Evolutionary conservation across 768 basidiomycete genomes (phyloP).

Genomic region (Suillus hirtellus): DNA sequence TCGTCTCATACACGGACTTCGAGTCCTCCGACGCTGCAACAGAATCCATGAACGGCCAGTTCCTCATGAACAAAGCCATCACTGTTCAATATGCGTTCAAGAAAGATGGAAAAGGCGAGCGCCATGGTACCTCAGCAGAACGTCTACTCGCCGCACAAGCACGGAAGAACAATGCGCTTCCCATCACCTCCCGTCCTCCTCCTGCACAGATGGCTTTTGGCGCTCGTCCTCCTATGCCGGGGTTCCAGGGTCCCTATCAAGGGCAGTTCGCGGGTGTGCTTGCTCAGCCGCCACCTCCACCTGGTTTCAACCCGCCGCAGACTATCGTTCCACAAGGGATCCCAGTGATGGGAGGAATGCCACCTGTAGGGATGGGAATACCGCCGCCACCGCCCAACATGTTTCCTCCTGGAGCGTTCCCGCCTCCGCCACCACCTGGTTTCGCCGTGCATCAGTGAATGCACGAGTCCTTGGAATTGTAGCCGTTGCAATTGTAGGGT

Average conservation of each 20-base stretch:
- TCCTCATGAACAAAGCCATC: constrained; percentile 98
- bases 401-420: constrained; percentile 48
- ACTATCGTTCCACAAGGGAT: constrained; percentile 53
- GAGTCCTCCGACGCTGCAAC: constrained; percentile 95
- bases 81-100: constrained; percentile 98
- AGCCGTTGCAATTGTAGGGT: no score
- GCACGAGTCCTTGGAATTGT: no score
- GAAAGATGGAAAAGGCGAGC: constrained; percentile 97
- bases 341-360: constrained; percentile 37
- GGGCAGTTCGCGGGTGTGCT: constrained; percentile 94
- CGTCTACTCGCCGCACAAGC: constrained; percentile 94
- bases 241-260: constrained; percentile 76
- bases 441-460: constrained; percentile 41
- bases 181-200: constrained; percentile 71
- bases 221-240: constrained; percentile 62
- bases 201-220: constrained; percentile 70
- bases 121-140: constrained; percentile 97
- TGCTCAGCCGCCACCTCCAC: constrained; percentile 78
- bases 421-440: constrained; percentile 67
- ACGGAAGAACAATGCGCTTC: constrained; percentile 90
- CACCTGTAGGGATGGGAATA: constrained; percentile 36
- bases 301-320: constrained; percentile 76
- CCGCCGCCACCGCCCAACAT: constrained; percentile 41
- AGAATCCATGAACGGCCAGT: constrained; percentile 96
- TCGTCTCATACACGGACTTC: constrained; percentile 96